phyloP scores from a whole-genome alignment of 305 asterid genomes.

The Fraxinus latifolia region DNA sequence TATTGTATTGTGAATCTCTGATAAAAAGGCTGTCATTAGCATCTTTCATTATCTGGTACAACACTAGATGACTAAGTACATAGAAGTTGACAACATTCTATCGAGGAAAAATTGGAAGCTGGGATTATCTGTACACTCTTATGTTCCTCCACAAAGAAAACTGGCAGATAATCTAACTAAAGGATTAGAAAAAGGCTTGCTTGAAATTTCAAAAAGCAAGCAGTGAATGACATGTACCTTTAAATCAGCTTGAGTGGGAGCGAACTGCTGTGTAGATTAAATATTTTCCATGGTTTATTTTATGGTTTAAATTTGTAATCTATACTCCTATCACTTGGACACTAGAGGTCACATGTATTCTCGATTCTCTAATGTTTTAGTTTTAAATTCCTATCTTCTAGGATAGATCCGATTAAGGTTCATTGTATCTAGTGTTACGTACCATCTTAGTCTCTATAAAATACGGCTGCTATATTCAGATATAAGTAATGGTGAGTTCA shows the following conservation, averaged over 20 bases:
- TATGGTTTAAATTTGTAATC: neutral
- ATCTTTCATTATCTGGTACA: neutral
- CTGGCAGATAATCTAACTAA: neutral
- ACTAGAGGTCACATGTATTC: neutral
- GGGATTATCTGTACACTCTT: neutral
- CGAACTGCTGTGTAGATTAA: neutral
- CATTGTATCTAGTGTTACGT: neutral
- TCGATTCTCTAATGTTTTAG: neutral
- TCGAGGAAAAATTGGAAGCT: neutral
- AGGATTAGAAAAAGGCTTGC: neutral
- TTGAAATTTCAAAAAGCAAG: neutral
- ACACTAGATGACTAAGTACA: neutral
- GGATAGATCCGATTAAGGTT: neutral
- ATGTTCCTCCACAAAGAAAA: neutral
- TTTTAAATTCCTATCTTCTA: neutral
- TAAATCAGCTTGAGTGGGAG: neutral
- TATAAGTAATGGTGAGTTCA: neutral
- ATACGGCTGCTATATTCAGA: neutral
- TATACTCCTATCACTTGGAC: neutral
- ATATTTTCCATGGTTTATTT: neutral
- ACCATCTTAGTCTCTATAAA: neutral
- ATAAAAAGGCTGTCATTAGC: neutral
- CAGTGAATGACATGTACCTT: neutral
- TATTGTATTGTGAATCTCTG: neutral
- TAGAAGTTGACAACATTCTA: neutral